Evolutionary conservation across 345 rosid genomes (phyloP).

Genomic region (Eucalyptus urophylla): DNA sequence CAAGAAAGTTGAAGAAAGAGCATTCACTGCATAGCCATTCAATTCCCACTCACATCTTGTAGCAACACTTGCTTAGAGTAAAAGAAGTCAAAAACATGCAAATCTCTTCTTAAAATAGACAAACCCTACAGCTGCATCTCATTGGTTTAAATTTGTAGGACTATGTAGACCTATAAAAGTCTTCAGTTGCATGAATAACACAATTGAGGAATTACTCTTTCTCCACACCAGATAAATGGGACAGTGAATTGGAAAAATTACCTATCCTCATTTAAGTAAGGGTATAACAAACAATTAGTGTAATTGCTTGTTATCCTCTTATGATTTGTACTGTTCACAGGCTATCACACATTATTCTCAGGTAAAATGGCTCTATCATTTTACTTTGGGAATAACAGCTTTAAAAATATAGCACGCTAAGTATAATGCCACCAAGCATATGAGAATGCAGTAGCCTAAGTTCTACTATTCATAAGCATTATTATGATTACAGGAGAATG

Average conservation of each 20-base stretch:
- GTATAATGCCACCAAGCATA: not conserved
- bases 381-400: not conserved
- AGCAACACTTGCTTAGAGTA: not conserved
- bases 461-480: not conserved
- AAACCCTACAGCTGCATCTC: not conserved
- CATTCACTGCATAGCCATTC: not conserved
- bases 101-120: not conserved
- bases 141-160: not conserved
- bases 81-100: not conserved
- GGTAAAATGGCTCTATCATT: not conserved
- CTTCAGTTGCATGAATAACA: not conserved
- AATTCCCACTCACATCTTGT: not conserved
- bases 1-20: not conserved
- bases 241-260: not conserved
- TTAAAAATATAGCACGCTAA: not conserved
- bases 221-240: not conserved
- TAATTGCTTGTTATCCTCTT: not conserved
- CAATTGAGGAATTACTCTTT: not conserved
- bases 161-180: not conserved
- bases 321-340: not conserved
- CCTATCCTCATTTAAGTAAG: not conserved
- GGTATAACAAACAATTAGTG: not conserved
- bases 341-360: not conserved
- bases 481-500: not conserved
- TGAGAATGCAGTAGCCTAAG: not conserved